Evolutionary conservation across 192 early-diverging fungal genomes (phyloP), one percentile per base, ranked within the genome.

Genomic region (Entrophospora sp.): DNA sequence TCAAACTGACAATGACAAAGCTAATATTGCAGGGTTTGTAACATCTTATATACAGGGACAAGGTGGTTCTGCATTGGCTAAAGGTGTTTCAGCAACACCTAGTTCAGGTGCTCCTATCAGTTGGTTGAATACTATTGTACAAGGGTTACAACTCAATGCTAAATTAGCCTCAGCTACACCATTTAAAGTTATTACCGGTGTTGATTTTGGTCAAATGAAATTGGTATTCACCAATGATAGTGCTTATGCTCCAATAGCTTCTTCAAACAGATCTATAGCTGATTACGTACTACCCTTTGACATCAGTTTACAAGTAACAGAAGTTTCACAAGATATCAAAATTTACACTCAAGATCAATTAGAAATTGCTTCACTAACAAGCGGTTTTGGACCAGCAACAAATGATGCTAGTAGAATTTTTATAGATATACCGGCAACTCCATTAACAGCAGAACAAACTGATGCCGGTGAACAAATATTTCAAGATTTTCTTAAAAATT

Each of bases 251-350:
- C 82, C 82, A 18, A 22, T 55, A 18, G 48, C 71, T 2, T 64
- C 72, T 38, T 68, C 79, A 24, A 64, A 72, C 34, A 53, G 61
- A 44, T 71, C 78, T 22, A 45, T 52, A 3, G 78, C 78, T 18
- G 64, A 65, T n/a, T 77, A 71, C 68, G 18, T 59, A 4, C 70
- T 83, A 34, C 83, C 83, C 2, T 85, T 83, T 38, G 35, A 65
- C 36, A 59, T 84, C 25, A 76, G 72, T 22, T 73, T 82, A 49
- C 36, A 58, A 30, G 61, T 59, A 60, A 44, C 57, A 9, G 66
- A 71, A 45, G 66, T 70, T 49, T 43, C 71, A 56, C 68, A 76
- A 68, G 30, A 67, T 31, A 51, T 72, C 56, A 44, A 61, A 18
- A 37, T 80, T 13, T 34, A 40, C 43, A 52, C 61, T 34, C 56